phyloP scores from a whole-genome alignment of 2,329 filamentous ascomycete species.

The Colletotrichum sp. region DNA sequence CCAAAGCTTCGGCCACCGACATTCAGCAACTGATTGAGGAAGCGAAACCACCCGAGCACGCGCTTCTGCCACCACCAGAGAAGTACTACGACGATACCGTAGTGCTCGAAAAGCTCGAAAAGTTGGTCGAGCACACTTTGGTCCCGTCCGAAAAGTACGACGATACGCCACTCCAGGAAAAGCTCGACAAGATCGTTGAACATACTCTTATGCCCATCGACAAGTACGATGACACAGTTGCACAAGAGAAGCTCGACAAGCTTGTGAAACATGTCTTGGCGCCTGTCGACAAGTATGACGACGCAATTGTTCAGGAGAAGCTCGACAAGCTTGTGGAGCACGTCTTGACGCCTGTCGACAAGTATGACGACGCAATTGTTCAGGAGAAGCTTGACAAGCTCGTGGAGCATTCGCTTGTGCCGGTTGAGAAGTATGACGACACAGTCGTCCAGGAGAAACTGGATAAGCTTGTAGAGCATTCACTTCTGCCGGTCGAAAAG shows the following conservation, averaged over 20 bases:
- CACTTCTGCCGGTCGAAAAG: constrained; percentile 10
- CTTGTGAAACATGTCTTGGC: neutral
- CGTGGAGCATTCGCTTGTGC: constrained; percentile 60
- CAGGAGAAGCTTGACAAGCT: constrained; percentile 42
- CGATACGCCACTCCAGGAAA: constrained; percentile 38
- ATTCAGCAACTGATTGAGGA: constrained; percentile 67
- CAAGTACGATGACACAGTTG: neutral
- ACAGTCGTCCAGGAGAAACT: neutral
- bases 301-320: constrained; percentile 7
- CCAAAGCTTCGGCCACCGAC: constrained; percentile 67
- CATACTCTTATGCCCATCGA: neutral
- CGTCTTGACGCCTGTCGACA: constrained; percentile 7
- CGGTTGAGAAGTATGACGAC: constrained; percentile 13
- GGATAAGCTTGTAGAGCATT: constrained; percentile 8
- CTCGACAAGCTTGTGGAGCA: constrained; percentile 12
- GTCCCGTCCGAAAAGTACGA: constrained; percentile 65
- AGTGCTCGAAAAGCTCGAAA: constrained; percentile 31
- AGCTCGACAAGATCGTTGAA: constrained; percentile 37
- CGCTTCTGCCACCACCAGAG: constrained; percentile 8
- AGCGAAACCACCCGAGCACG: constrained; percentile 51
- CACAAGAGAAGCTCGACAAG: constrained; percentile 13
- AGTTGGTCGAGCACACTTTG: constrained; percentile 63
- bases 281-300: constrained; percentile 23
- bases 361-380: constrained; percentile 28
- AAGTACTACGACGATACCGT: constrained; percentile 26